Evolutionary conservation across 192 early-diverging fungal genomes (phyloP).

Genomic region (Gigaspora rosea): DNA sequence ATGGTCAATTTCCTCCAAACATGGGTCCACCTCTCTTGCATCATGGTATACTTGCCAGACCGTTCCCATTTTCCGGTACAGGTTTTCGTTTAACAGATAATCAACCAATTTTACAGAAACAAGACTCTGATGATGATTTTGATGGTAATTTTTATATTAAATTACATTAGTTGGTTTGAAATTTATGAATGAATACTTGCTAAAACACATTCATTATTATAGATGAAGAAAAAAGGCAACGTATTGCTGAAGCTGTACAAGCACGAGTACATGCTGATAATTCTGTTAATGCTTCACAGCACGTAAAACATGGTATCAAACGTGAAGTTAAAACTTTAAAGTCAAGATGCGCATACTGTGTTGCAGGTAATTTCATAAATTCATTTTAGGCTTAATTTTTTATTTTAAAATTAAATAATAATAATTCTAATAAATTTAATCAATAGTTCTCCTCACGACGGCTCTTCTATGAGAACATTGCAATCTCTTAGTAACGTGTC

Average conservation of each 20-base stretch:
- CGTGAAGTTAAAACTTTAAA: not conserved
- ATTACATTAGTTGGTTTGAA: not conserved
- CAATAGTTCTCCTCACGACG: not conserved
- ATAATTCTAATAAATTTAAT: not conserved
- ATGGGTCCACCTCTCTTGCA: too few relatives aligned
- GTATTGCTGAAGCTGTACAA: slow-evolving; percentile 4
- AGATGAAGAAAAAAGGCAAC: not conserved
- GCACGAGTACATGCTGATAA: not conserved
- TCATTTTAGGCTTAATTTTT: not conserved
- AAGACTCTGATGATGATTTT: not conserved
- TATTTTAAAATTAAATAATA: not conserved
- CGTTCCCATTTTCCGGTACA: not conserved
- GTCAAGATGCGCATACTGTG: not conserved
- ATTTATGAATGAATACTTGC: too few relatives aligned
- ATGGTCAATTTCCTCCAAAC: not conserved
- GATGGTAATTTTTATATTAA: not conserved
- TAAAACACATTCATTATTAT: too few relatives aligned
- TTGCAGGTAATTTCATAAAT: not conserved
- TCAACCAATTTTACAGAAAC: not conserved
- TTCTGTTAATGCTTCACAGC: not conserved
- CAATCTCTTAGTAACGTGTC: not conserved
- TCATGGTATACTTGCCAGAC: not conserved
- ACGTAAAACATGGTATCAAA: not conserved
- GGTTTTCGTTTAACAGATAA: not conserved
- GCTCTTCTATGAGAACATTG: not conserved